A percentile compares a stretch with the other conserved stretches of the same genome.
phyloP scores from a whole-genome alignment of 768 basidiomycete species.

The Boletus pseudopeckii region DNA sequence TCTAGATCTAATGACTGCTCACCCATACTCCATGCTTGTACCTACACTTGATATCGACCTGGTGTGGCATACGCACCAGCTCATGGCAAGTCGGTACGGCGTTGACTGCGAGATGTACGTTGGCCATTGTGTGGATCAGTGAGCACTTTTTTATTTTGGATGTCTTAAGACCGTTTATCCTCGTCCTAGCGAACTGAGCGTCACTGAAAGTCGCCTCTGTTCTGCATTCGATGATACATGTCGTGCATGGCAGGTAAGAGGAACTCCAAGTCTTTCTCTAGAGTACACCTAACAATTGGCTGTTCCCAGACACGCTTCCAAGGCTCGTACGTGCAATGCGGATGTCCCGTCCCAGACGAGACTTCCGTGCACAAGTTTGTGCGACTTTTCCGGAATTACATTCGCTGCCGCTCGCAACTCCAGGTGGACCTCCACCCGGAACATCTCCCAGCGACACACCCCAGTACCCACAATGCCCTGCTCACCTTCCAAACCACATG shows the following conservation, averaged over 20 bases:
- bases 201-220: conserved; percentile 44
- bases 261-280: not conserved
- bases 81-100: conserved; percentile 46
- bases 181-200: conserved; percentile 42
- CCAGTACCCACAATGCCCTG: conserved; percentile 52
- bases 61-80: conserved; percentile 73
- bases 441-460: conserved; percentile 49
- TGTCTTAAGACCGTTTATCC: not conserved
- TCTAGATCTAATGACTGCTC: conserved; percentile 51
- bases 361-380: conserved; percentile 42
- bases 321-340: conserved; percentile 55
- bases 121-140: conserved; percentile 55
- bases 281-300: not conserved
- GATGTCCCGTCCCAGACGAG: conserved; percentile 50
- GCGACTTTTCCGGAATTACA: conserved; percentile 28
- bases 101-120: conserved; percentile 41
- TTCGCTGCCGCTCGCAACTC: conserved; percentile 27
- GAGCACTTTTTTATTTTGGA: conserved; percentile 16
- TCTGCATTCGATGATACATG: conserved; percentile 51
- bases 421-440: conserved; percentile 33
- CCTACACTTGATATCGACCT: conserved; percentile 75
- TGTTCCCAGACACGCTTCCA: conserved; percentile 40
- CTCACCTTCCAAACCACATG: conserved; percentile 32
- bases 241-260: conserved; percentile 46
- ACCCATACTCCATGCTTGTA: conserved; percentile 43